Conservation (phyloP, 2,329 filamentous ascomycete genomes). For the Fusarium pseudograminearum region DNA sequence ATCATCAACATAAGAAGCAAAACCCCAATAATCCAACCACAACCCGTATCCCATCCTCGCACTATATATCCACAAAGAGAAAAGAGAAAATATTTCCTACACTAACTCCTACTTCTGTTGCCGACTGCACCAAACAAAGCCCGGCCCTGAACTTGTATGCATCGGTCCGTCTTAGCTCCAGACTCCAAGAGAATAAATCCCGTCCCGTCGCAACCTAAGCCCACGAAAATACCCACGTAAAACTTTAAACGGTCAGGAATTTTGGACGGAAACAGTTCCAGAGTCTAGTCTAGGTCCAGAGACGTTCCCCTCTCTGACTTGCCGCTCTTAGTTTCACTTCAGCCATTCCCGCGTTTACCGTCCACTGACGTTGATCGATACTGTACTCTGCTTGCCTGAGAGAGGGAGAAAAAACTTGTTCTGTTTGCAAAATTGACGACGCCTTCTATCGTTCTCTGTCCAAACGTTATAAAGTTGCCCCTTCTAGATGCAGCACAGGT, state of each 20-base stretch:
- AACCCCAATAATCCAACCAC: background rate
- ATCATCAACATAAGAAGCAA: slow-evolving; percentile 19
- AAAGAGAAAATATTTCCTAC: slow-evolving; percentile 1
- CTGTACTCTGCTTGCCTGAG: background rate
- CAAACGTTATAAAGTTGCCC: slow-evolving; percentile 1
- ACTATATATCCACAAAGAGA: background rate
- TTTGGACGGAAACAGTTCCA: slow-evolving; percentile 36
- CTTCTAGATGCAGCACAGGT: slow-evolving; percentile 27
- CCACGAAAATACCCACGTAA: slow-evolving; percentile 7
- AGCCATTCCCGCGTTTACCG: slow-evolving; percentile 39
- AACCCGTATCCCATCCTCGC: slow-evolving; percentile 4
- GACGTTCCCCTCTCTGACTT: background rate
- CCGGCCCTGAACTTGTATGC: slow-evolving; percentile 18
- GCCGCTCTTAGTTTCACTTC: slow-evolving; percentile 14
- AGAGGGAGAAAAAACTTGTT: background rate
- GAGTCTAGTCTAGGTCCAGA: background rate
- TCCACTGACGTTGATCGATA: slow-evolving; percentile 17
- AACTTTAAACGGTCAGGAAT: slow-evolving; percentile 22
- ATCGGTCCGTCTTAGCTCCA: slow-evolving; percentile 40
- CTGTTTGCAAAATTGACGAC: slow-evolving; percentile 3
- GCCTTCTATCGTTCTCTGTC: background rate
- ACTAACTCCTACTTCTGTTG: background rate
- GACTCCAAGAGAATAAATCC: slow-evolving; percentile 26
- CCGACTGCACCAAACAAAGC: slow-evolving; percentile 22
- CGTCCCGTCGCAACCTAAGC: slow-evolving; percentile 20